phyloP scores from a whole-genome alignment of 2,329 filamentous ascomycete genomes.

The Penicillium psychrosexuale region DNA sequence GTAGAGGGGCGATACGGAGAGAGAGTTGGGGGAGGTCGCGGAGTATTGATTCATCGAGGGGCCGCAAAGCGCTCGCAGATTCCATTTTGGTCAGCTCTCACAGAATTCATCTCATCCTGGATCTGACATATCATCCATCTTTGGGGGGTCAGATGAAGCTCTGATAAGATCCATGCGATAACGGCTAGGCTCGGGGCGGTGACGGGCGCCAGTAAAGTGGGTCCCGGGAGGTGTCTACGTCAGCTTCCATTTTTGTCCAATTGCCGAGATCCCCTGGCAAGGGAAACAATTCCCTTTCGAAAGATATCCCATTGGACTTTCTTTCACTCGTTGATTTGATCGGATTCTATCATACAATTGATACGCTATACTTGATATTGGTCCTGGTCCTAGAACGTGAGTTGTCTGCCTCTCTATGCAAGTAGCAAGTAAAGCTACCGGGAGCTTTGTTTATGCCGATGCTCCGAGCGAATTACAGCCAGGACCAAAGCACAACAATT shows the following conservation, averaged over 20 bases:
- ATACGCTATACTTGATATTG: background rate
- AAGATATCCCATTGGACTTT: background rate
- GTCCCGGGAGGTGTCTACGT: conserved; percentile 7
- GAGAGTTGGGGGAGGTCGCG: conserved; percentile 44
- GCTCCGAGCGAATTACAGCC: background rate
- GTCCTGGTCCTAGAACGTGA: background rate
- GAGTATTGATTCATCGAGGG: conserved; percentile 42
- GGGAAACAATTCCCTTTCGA: background rate
- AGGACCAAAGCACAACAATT: background rate
- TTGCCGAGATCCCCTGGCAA: conserved; percentile 2
- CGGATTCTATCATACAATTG: background rate
- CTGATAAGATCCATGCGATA: conserved; percentile 14
- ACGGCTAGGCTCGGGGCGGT: conserved; percentile 7
- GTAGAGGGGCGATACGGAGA: conserved; percentile 48
- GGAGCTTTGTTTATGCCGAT: background rate
- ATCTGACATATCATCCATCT: conserved; percentile 2
- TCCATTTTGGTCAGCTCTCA: conserved; percentile 3
- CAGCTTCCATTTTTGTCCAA: conserved; percentile 3
- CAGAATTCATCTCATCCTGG: conserved; percentile 2
- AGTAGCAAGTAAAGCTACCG: background rate
- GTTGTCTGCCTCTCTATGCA: background rate
- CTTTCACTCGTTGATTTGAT: background rate
- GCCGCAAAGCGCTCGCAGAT: conserved; percentile 22
- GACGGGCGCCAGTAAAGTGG: conserved; percentile 8
- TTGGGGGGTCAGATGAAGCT: background rate